Base-by-base conservation (phyloP, 2,329 filamentous ascomycete genomes). In the Sporothrix protearum region DNA sequence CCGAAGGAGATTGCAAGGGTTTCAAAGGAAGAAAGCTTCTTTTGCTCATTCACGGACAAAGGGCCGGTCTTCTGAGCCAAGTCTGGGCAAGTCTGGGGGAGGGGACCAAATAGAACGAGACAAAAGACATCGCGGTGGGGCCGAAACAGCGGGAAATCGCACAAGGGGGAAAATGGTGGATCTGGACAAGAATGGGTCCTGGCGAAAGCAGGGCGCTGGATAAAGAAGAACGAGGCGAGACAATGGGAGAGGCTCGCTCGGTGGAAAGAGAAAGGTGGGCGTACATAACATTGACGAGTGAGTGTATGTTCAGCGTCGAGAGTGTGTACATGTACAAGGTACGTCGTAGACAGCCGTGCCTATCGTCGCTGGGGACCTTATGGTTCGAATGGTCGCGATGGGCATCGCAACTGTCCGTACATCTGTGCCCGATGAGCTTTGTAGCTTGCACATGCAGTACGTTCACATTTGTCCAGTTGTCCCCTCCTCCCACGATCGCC, bases 151-250 rank as follows among this genome's bases (percentile, higher is more conserved):
- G 42, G n/a, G n/a, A 47, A 42, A 64, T 4, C 28, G 61, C n/a
- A 10, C 22, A 25, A n/a, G n/a, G 36, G 25, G 39, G 28, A 47
- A 49, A 16, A 25, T 9, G 49, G 25, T n/a, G 47, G 19, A 39
- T 16, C 8, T n/a, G 16, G 19, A 53, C 9, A 28, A 12, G 5
- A 53, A 53, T 28, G 49, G n/a, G 19, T 47, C 45, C 42, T 16
- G 42, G 19, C 42, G 42, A 47, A 47, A 47, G 14, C 47, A 39
- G 47, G 67, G 66, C 36, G 42, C 42, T 66, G 61, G 39, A 69
- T 57, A 57, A 69, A 30, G 67, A 59, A 69, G n/a, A 69, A 69
- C 51, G 51, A 47, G 67, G 33, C 49, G 33, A 68, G 51, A 25
- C 10, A 28, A 39, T 47, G 25, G 39, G 57, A 19, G 16, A 36